Percentiles rank a stretch among this genome's conserved stretches.
These are phyloP conservation scores for Pseudocercospora musae DNA, from an alignment of 2,329 filamentous ascomycete genomes.

Conservation along the genomic window DNA sequence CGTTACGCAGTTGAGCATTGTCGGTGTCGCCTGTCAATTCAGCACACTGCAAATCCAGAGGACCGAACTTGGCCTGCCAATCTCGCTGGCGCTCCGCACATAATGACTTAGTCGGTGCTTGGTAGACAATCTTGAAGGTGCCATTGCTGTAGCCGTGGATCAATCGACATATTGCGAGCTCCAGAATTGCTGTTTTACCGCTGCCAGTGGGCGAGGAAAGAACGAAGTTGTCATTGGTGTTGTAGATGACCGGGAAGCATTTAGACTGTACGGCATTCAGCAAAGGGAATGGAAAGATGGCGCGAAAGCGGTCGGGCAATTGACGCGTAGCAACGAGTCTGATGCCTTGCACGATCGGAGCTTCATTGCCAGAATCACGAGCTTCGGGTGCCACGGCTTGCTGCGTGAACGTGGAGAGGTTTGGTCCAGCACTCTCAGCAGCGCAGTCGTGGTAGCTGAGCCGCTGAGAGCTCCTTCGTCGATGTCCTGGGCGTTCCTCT, in stretches of 20 bases:
- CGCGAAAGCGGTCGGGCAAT: conserved; percentile 66
- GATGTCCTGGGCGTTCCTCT: neutral
- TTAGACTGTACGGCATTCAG: conserved; percentile 85
- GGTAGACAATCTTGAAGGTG: conserved; percentile 78
- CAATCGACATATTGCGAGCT: conserved; percentile 75
- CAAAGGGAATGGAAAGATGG: conserved; percentile 67
- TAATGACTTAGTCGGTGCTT: conserved; percentile 79
- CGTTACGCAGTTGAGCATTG: conserved; percentile 60
- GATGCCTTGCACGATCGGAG: conserved; percentile 57
- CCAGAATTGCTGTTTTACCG: conserved; percentile 78
- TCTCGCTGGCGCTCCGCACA: conserved; percentile 74
- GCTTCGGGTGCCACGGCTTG: neutral
- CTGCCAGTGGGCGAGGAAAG: conserved; percentile 80
- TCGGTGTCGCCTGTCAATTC: conserved; percentile 83
- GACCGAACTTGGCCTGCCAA: conserved; percentile 71
- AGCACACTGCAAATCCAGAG: conserved; percentile 65
- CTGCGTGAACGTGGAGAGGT: neutral
- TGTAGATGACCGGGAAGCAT: conserved; percentile 66
- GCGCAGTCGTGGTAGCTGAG: neutral
- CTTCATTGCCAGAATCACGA: neutral
- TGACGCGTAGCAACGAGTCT: conserved; percentile 56
- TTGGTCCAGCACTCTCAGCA: neutral
- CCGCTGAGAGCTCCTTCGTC: neutral
- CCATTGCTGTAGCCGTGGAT: conserved; percentile 54
- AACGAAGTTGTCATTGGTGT: conserved; percentile 70